Evolutionary conservation across 2,329 filamentous ascomycete genomes (phyloP).

Genomic region (Cladophialophora chaetospira): DNA sequence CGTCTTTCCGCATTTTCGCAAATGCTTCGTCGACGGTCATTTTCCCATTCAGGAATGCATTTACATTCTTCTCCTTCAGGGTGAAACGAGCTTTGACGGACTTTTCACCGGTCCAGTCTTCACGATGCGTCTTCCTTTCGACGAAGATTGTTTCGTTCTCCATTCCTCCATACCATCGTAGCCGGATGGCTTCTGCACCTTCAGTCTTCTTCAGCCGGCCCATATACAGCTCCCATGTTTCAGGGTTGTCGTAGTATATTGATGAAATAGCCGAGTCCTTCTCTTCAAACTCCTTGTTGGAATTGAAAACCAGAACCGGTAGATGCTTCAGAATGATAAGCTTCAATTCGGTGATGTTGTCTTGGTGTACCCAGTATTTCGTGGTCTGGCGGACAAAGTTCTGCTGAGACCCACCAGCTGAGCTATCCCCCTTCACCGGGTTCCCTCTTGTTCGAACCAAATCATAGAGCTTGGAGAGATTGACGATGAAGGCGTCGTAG

Average conservation of each 20-base stretch:
- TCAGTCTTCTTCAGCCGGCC: constrained; percentile 97
- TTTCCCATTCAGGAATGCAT: constrained; percentile 81
- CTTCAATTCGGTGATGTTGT: constrained; percentile 98
- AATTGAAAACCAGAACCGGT: constrained; percentile 94
- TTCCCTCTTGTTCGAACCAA: constrained; percentile 90
- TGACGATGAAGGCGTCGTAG: constrained; percentile 93
- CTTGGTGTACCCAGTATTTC: constrained; percentile 98
- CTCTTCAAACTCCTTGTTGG: constrained; percentile 91
- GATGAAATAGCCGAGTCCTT: constrained; percentile 94
- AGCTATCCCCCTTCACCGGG: constrained; percentile 85
- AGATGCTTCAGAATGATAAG: constrained; percentile 97
- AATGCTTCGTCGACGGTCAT: constrained; percentile 87
- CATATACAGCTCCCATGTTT: constrained; percentile 91
- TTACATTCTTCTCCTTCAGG: constrained; percentile 96
- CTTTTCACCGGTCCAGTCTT: constrained; percentile 99
- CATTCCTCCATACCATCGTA: constrained; percentile 98
- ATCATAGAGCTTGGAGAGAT: constrained; percentile 93
- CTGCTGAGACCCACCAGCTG: constrained; percentile 87
- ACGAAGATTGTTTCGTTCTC: constrained; percentile 93
- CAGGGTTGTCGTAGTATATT: constrained; percentile 95
- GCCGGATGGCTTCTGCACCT: constrained; percentile 91
- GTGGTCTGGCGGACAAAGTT: constrained; percentile 97
- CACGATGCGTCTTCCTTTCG: constrained; percentile 95
- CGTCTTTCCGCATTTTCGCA: constrained; percentile 92
- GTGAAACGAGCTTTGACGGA: constrained; percentile 96